phyloP scores from a whole-genome alignment of 345 rosid species.

The Cardiospermum halicacabum region DNA sequence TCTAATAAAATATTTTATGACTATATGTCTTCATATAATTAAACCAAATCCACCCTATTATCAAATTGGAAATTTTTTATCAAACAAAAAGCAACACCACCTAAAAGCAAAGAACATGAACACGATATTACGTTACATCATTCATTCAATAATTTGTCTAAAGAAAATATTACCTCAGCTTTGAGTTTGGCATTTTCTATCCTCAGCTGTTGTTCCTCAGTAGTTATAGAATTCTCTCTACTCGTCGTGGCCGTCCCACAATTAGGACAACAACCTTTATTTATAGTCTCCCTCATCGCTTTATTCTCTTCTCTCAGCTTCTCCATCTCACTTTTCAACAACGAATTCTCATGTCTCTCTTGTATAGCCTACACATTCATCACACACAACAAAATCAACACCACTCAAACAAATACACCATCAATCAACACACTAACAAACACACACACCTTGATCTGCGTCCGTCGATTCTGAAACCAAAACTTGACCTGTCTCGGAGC shows the following conservation, averaged over 20 bases:
- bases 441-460: conserved; percentile 80
- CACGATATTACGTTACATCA: too few species aligned
- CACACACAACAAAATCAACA: background rate
- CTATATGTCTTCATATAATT: too few species aligned
- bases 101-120: too few species aligned
- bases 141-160: too few species aligned
- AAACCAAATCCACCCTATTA: too few species aligned
- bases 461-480: conserved; percentile 99
- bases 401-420: background rate
- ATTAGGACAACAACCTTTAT: conserved; percentile 73
- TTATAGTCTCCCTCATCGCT: conserved; percentile 74
- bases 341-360: conserved; percentile 91
- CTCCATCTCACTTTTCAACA: conserved; percentile 79
- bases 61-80: too few species aligned
- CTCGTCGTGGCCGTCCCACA: conserved; percentile 65
- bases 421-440: too few species aligned
- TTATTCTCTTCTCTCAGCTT: conserved; percentile 83
- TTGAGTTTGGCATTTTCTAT: conserved; percentile 87
- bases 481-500: conserved; percentile 98
- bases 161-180: conserved; percentile 74
- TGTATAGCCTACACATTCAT: conserved; percentile 59
- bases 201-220: conserved; percentile 66
- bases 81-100: too few species aligned
- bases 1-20: too few species aligned
- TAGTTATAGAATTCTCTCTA: conserved; percentile 36